These are phyloP conservation scores for Pterothamnion heteromorphum DNA, from an alignment of 31 red algal genomes.

Conservation along the genomic window DNA sequence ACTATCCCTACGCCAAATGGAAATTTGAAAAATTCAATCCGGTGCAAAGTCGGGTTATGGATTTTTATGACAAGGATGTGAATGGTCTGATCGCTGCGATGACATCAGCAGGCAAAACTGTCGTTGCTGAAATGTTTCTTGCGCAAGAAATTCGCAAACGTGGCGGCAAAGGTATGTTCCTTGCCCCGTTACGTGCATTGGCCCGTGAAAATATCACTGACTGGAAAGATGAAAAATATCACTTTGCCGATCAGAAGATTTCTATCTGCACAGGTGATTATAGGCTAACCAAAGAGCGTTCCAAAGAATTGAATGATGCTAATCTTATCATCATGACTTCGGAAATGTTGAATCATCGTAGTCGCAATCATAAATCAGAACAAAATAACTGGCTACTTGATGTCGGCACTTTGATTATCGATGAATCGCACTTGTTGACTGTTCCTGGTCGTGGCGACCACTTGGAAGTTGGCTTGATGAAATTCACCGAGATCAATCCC, in stretches of 20 bases:
- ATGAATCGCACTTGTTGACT: constrained; percentile 93
- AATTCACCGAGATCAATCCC: constrained; percentile 52
- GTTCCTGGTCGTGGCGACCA: constrained; percentile 91
- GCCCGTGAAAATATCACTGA: constrained; percentile 94
- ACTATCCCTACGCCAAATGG: too few species aligned
- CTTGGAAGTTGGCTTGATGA: constrained; percentile 91
- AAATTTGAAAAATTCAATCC: too few species aligned
- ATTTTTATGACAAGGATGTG: constrained; percentile 71
- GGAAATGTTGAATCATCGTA: constrained; percentile 75
- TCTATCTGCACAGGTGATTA: constrained; percentile 92
- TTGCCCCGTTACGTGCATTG: constrained; percentile 87
- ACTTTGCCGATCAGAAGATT: constrained; percentile 62
- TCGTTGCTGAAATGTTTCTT: constrained; percentile 92
- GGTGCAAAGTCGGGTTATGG: constrained; percentile 82
- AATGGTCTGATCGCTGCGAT: constrained; percentile 88
- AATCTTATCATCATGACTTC: constrained; percentile 85
- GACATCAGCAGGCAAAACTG: constrained; percentile 93
- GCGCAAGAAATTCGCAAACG: constrained; percentile 61
- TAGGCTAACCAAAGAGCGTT: constrained; percentile 58
- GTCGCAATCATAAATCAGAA: constrained; percentile 85
- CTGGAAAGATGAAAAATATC: constrained; percentile 48
- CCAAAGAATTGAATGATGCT: constrained; percentile 25
- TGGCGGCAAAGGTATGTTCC: constrained; percentile 77
- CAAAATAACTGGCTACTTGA: constrained; percentile 75
- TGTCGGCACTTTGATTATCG: constrained; percentile 90